Conservation (phyloP, 2,329 filamentous ascomycete genomes). For the Aspergillus tubingensis region DNA sequence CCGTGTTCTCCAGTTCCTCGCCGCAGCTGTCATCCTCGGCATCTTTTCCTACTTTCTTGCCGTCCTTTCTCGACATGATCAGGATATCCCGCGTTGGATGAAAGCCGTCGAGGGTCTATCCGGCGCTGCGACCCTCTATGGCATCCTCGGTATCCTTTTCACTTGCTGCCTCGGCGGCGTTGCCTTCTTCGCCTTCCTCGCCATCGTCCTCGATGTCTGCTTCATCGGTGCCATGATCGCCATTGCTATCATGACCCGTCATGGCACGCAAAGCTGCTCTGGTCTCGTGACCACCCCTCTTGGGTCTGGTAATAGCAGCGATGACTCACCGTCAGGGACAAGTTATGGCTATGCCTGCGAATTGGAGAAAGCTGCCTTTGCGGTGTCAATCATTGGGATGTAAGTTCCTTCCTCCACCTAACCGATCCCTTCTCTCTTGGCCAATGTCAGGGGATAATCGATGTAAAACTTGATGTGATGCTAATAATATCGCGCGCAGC, state of each 20-base stretch:
- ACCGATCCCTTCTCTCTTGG: background rate
- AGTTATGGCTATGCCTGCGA: constrained; percentile 66
- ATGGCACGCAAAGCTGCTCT: constrained; percentile 67
- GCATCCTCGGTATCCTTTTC: constrained; percentile 68
- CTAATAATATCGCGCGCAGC: constrained; percentile 41
- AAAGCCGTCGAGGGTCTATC: constrained; percentile 78
- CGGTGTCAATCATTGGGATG: constrained; percentile 76
- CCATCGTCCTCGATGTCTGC: constrained; percentile 72
- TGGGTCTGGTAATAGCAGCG: constrained; percentile 61
- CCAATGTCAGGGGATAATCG: background rate
- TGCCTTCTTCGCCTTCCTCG: constrained; percentile 70
- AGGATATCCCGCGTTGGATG: constrained; percentile 64
- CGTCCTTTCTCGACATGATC: constrained; percentile 65
- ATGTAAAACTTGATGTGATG: background rate
- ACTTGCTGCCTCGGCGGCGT: constrained; percentile 79
- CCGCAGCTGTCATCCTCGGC: constrained; percentile 71
- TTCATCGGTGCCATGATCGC: constrained; percentile 80
- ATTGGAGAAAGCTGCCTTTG: constrained; percentile 75
- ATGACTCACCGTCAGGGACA: constrained; percentile 52
- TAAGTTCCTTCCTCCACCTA: constrained; percentile 46
- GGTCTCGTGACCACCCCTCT: constrained; percentile 67
- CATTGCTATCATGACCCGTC: constrained; percentile 72
- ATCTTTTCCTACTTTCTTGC: constrained; percentile 85
- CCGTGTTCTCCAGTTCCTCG: constrained; percentile 72
- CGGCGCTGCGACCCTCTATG: constrained; percentile 74